Conservation (phyloP, 2,329 filamentous ascomycete genomes). For the Colletotrichum higginsianum region DNA sequence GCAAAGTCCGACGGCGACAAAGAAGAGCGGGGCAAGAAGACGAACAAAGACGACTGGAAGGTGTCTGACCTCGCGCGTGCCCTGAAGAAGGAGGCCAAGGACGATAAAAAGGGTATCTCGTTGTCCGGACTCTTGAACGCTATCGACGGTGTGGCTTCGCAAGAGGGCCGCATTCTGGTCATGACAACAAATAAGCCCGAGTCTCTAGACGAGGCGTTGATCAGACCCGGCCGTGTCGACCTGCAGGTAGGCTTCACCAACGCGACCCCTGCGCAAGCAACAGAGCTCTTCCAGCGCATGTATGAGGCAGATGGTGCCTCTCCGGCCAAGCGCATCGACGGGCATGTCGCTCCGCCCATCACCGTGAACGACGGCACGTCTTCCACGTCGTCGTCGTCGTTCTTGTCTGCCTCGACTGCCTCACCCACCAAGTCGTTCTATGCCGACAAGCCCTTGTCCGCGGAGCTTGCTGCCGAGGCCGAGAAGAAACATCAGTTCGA, state of each 20-base stretch:
- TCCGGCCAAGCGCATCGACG: slow-evolving; percentile 35
- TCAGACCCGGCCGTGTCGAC: slow-evolving; percentile 69
- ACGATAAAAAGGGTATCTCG: slow-evolving; percentile 72
- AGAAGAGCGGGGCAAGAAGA: slow-evolving; percentile 43
- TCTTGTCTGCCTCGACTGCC: slow-evolving; percentile 4
- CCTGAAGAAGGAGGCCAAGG: slow-evolving; percentile 55
- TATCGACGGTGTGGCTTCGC: slow-evolving; percentile 85
- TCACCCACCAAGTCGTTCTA: slow-evolving; percentile 2
- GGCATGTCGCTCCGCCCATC: slow-evolving; percentile 25
- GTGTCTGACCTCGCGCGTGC: slow-evolving; percentile 60
- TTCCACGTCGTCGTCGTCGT: not conserved
- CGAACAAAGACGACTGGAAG: slow-evolving; percentile 50
- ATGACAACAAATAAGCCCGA: slow-evolving; percentile 88
- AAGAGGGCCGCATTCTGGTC: slow-evolving; percentile 84
- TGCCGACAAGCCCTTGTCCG: not conserved
- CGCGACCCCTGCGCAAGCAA: slow-evolving; percentile 60
- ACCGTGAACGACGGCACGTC: slow-evolving; percentile 21
- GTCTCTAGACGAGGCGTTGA: slow-evolving; percentile 79
- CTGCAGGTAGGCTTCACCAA: slow-evolving; percentile 46
- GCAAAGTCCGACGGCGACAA: slow-evolving; percentile 32
- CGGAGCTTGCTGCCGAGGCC: slow-evolving; percentile 1
- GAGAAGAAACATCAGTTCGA: slow-evolving; percentile 41
- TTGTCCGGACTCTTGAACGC: slow-evolving; percentile 86
- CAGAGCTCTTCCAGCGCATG: slow-evolving; percentile 74
- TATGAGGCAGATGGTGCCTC: slow-evolving; percentile 61